Evolutionary conservation across 192 early-diverging fungal genomes (phyloP), one percentile per base, ranked within the genome.

Genomic region (Backusella tuberculispora): DNA sequence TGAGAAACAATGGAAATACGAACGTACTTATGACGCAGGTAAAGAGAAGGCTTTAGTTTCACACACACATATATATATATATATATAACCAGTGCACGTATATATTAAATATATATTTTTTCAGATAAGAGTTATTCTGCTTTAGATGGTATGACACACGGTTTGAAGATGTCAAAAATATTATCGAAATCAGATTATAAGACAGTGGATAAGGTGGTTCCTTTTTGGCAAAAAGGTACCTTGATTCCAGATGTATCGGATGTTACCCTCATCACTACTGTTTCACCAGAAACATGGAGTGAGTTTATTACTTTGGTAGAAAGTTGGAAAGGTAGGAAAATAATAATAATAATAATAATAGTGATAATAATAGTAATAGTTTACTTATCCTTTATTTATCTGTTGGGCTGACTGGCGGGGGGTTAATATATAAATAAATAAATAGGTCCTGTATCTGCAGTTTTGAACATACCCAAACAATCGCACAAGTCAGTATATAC

Each of bases 391-490:
- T 13, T 29, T 7, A 44, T 12, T 45, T 48, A 26, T 74, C 48
- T 77, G 29, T 53, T 38, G 6, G 24, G 29, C 24, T 38, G 6
- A 12, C 66, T 63, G 5, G 29, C 29, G 15, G n/a, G 17, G 14
- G n/a, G 14, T 46, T 41, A 29, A 72, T 41, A 40, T 21, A 34
- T 26, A 70, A 44, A 43, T 21, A 17, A 37, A 29, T 9, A 47
- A 15, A 38, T 72, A 87, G 88, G 86, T 13, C 88, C 88, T 7
- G 84, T 89, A 29, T 87, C 88, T 4, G 88, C 81, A 10, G 82
- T 83, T 19, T 66, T 89, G 50, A 85, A 86, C 53, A 60, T 85
- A 26, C 72, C 78, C 8, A 69, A 76, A 5, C 37, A 56, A 67
- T 21, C 65, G 67, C 6, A 63, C 77, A 50, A 64, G 19, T 37